Conservation (phyloP, 1,139 yeast species). For the Candida sp. region DNA sequence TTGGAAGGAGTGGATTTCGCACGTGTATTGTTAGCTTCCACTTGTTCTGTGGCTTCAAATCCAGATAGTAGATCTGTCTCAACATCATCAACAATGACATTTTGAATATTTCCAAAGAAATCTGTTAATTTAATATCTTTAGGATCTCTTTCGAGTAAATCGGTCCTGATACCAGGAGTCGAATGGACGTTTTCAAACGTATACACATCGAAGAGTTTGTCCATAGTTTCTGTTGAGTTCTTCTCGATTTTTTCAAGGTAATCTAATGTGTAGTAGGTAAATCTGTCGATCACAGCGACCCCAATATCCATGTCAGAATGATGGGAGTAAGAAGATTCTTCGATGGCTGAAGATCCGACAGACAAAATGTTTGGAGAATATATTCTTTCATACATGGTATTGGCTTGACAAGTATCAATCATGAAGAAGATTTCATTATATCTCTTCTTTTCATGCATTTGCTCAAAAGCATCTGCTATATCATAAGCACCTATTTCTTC, state of each 20-base stretch:
- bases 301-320: constrained; percentile 96
- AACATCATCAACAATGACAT: constrained; percentile 64
- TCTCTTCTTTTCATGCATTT: constrained; percentile 93
- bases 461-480: constrained; percentile 95
- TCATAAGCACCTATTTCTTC: constrained; percentile 96
- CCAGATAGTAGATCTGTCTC: constrained; percentile 42
- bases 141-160: constrained; percentile 66
- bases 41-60: constrained; percentile 21
- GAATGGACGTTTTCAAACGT: constrained; percentile 87
- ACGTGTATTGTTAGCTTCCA: constrained; percentile 4
- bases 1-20: constrained; percentile 7
- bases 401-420: constrained; percentile 99
- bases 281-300: constrained; percentile 95
- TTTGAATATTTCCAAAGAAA: constrained; percentile 92
- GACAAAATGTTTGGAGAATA: constrained; percentile 92
- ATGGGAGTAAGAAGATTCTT: constrained; percentile 92
- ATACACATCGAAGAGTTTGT: constrained; percentile 80
- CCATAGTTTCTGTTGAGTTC: constrained; percentile 70
- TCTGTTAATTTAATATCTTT: constrained; percentile 80
- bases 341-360: constrained; percentile 88
- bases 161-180: constrained; percentile 86
- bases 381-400: constrained; percentile 91
- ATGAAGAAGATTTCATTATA: constrained; percentile 94
- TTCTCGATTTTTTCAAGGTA: constrained; percentile 79
- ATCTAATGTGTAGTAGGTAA: constrained; percentile 89